These are phyloP conservation scores for Murraya koenigii DNA, from an alignment of 345 rosid genomes.

Conservation along the genomic window DNA sequence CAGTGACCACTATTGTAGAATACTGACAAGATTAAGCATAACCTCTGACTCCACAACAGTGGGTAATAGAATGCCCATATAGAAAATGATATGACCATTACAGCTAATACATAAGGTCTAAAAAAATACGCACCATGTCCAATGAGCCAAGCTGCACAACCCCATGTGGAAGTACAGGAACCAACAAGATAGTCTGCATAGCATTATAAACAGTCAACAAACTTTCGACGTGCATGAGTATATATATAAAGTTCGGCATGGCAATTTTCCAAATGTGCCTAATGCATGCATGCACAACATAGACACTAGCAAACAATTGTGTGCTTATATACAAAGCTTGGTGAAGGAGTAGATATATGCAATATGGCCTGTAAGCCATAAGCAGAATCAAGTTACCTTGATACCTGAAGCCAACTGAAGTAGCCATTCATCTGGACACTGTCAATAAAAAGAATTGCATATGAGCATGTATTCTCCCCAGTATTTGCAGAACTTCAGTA, in stretches of 20 bases:
- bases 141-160: slow-evolving; percentile 71
- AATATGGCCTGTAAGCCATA: not conserved
- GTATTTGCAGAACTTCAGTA: not conserved
- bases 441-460: slow-evolving; percentile 24
- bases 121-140: slow-evolving; percentile 40
- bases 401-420: slow-evolving; percentile 56
- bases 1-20: not conserved
- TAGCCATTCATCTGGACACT: slow-evolving; percentile 67
- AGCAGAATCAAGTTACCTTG: slow-evolving; percentile 43
- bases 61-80: not conserved
- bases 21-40: not conserved
- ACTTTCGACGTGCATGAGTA: slow-evolving; percentile 1
- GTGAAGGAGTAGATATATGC: slow-evolving; percentile 1
- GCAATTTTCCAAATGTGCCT: slow-evolving; percentile 7
- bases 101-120: slow-evolving; percentile 1
- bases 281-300: not conserved
- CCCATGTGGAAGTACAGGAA: slow-evolving; percentile 59
- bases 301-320: not conserved
- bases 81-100: not conserved
- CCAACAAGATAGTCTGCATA: slow-evolving; percentile 56
- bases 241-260: not conserved
- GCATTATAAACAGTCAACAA: slow-evolving; percentile 14
- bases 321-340: not conserved
- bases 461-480: not conserved
- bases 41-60: not conserved